Evolutionary conservation across 768 basidiomycete genomes (phyloP).

Genomic region (Lactifluus hygrophoroides): DNA sequence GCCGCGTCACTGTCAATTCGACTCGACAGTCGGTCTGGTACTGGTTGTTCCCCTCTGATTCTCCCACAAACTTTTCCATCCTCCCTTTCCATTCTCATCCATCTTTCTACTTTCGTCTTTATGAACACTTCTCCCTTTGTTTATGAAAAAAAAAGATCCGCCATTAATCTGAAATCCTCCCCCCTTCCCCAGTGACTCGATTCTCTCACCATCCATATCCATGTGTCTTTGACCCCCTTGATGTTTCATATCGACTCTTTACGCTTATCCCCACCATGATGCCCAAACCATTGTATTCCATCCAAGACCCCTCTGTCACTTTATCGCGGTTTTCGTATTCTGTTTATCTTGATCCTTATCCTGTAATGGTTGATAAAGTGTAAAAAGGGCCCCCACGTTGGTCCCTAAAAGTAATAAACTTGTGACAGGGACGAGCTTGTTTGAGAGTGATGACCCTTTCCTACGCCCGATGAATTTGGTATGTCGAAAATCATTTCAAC

Average conservation of each 20-base stretch:
- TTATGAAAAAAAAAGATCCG: background rate
- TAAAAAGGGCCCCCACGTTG: slow-evolving; percentile 9
- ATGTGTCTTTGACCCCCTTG: background rate
- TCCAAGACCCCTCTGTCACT: background rate
- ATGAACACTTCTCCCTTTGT: background rate
- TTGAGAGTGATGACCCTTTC: background rate
- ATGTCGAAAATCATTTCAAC: background rate
- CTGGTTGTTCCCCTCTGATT: background rate
- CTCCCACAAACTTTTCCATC: background rate
- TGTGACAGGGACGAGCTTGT: background rate
- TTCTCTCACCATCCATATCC: background rate
- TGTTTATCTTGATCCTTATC: slow-evolving; percentile 11
- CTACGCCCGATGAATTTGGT: background rate
- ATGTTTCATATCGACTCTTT: slow-evolving; percentile 3
- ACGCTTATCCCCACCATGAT: background rate
- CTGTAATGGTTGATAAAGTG: slow-evolving; percentile 10
- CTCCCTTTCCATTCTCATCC: background rate
- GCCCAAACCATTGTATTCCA: slow-evolving; percentile 11
- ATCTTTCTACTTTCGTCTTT: background rate
- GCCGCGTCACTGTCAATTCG: background rate
- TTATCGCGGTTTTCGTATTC: background rate
- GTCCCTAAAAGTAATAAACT: slow-evolving; percentile 1
- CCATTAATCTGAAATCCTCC: background rate
- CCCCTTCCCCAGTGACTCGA: background rate
- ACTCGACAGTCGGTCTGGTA: background rate